Evolutionary conservation across 2,329 filamentous ascomycete species (phyloP).

Genomic region (Cercospora sojina): DNA sequence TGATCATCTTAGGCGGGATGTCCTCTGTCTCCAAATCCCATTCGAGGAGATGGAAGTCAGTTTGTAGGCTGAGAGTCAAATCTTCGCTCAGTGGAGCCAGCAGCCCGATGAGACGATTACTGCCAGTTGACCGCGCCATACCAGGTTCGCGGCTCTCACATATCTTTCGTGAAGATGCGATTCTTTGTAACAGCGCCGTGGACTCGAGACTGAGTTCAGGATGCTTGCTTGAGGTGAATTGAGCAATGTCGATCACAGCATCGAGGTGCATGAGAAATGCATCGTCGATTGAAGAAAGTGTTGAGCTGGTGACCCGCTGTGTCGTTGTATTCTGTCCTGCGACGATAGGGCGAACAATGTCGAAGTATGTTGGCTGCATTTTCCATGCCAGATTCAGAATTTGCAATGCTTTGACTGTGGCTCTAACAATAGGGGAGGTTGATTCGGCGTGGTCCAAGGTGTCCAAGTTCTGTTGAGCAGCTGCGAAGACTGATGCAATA

Average conservation of each 20-base stretch:
- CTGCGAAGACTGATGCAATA: conserved; percentile 72
- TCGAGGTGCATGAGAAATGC: conserved; percentile 77
- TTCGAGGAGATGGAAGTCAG: conserved; percentile 74
- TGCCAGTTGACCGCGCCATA: conserved; percentile 45
- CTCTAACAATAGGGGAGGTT: conserved; percentile 77
- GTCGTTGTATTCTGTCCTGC: conserved; percentile 63
- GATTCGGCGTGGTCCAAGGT: conserved; percentile 70
- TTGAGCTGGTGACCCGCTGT: conserved; percentile 66
- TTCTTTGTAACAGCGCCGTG: conserved; percentile 77
- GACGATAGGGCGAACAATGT: conserved; percentile 79
- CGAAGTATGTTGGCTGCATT: conserved; percentile 85
- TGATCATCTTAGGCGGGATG: conserved; percentile 74
- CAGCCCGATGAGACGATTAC: conserved; percentile 34
- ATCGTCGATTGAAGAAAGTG: conserved; percentile 88
- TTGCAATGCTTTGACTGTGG: conserved; percentile 76
- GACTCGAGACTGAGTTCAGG: conserved; percentile 76
- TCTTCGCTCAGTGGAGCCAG: conserved; percentile 47
- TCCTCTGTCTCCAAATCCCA: conserved; percentile 74
- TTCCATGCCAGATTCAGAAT: conserved; percentile 81
- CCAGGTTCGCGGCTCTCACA: conserved; percentile 67
- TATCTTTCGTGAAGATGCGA: conserved; percentile 80
- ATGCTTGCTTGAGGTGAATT: conserved; percentile 83
- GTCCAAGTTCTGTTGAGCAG: conserved; percentile 71
- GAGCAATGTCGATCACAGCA: conserved; percentile 77
- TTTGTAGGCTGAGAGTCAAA: conserved; percentile 80